Percentiles rank a stretch among this genome's conserved stretches.
Conservation (phyloP, 2,329 filamentous ascomycete species). For the Thelonectria blattea region DNA sequence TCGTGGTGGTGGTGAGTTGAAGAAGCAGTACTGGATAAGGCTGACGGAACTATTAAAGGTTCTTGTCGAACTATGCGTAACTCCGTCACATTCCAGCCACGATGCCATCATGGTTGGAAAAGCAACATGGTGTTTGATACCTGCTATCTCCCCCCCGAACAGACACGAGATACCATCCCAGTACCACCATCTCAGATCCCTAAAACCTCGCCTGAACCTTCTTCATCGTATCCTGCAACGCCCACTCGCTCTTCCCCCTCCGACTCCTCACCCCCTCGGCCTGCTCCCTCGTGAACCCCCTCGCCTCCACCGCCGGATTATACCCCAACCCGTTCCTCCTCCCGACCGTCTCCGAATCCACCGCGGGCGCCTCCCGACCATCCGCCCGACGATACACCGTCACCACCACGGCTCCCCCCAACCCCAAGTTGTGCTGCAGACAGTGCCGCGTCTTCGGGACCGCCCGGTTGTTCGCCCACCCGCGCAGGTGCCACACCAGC, state of each 20-base stretch:
- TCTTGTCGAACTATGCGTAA: no score
- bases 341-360: conserved; percentile 70
- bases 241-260: conserved; percentile 71
- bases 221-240: conserved; percentile 67
- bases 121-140: no score
- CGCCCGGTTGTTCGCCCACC: conserved; percentile 91
- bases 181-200: no score
- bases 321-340: conserved; percentile 77
- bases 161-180: no score
- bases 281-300: conserved; percentile 84
- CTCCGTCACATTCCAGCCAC: not conserved
- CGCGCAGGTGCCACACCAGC: conserved; percentile 91
- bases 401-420: conserved; percentile 89
- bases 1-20: not conserved
- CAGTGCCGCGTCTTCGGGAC: conserved; percentile 72
- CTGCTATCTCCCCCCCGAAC: no score
- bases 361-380: conserved; percentile 64
- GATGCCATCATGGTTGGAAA: not conserved
- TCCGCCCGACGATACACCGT: conserved; percentile 89
- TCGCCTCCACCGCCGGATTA: conserved; percentile 89
- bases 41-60: not conserved
- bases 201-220: conserved; percentile 49
- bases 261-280: conserved; percentile 74
- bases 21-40: not conserved
- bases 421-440: conserved; percentile 90